Percentiles rank a stretch among this genome's conserved stretches.
phyloP scores from a whole-genome alignment of 495 filamentous ascomycete genomes.

The Rhypophila decipiens region DNA sequence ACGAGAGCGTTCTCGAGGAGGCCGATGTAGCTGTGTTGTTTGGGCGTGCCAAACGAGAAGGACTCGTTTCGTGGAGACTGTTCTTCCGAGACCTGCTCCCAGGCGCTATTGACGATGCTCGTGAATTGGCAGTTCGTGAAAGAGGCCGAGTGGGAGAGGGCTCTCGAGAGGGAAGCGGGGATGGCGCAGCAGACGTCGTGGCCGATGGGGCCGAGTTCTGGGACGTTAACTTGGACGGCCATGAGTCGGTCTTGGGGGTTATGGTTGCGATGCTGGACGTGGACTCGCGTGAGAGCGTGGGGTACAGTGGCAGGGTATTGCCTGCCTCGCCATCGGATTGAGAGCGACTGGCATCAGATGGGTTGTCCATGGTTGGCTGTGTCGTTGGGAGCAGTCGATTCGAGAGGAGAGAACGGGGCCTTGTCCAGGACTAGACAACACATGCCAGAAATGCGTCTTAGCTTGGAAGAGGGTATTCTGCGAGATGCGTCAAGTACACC shows the following conservation, averaged over 20 bases:
- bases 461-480: slow-evolving; percentile 15
- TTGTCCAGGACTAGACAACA: slow-evolving; percentile 11
- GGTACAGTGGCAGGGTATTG: slow-evolving; percentile 9
- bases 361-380: slow-evolving; percentile 30
- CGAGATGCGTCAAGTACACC: slow-evolving; percentile 15
- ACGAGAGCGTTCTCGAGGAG: slow-evolving; percentile 55
- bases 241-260: slow-evolving; percentile 36
- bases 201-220: slow-evolving; percentile 30
- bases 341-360: slow-evolving; percentile 14
- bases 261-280: slow-evolving; percentile 35
- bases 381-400: slow-evolving; percentile 4
- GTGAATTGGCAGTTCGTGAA: slow-evolving; percentile 20
- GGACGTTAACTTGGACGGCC: slow-evolving; percentile 20
- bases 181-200: slow-evolving; percentile 41
- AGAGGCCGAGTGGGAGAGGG: slow-evolving; percentile 40
- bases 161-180: slow-evolving; percentile 44
- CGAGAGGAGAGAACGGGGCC: slow-evolving; percentile 13
- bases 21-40: slow-evolving; percentile 53
- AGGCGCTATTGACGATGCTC: slow-evolving; percentile 22
- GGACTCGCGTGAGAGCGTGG: slow-evolving; percentile 27
- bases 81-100: slow-evolving; percentile 60
- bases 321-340: slow-evolving; percentile 1
- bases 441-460: slow-evolving; percentile 24
- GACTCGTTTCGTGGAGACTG: slow-evolving; percentile 61
- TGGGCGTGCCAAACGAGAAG: slow-evolving; percentile 48